A percentile compares a stretch with the other conserved stretches of the same genome.
These are phyloP conservation scores for Stylonectria norvegica DNA, from an alignment of 2,329 filamentous ascomycete species.

Conservation along the genomic window DNA sequence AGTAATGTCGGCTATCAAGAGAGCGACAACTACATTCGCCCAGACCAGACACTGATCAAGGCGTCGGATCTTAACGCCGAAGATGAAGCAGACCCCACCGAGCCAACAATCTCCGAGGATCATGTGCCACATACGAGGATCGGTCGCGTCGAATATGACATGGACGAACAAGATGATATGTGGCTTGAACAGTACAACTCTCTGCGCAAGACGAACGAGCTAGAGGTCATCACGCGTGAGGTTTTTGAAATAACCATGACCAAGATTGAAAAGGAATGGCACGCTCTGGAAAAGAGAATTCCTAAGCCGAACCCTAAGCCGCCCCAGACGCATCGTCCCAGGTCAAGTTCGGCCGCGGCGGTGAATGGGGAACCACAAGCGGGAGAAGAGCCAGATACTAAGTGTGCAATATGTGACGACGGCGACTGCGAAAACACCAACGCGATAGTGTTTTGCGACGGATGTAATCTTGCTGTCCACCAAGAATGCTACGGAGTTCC, in stretches of 20 bases:
- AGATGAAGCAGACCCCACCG: slow-evolving; percentile 52
- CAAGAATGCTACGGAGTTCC: slow-evolving; percentile 99
- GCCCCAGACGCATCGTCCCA: slow-evolving; percentile 86
- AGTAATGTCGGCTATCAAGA: slow-evolving; percentile 94
- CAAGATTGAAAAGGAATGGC: slow-evolving; percentile 98
- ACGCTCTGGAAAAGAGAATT: slow-evolving; percentile 91
- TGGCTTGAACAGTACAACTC: slow-evolving; percentile 86
- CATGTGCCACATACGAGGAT: slow-evolving; percentile 42
- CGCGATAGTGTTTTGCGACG: slow-evolving; percentile 97
- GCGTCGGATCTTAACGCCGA: slow-evolving; percentile 57
- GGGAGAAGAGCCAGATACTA: slow-evolving; percentile 93
- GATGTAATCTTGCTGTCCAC: slow-evolving; percentile 94
- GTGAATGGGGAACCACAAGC: slow-evolving; percentile 84
- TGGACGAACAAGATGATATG: slow-evolving; percentile 98
- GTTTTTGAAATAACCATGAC: slow-evolving; percentile 98
- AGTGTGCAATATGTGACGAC: slow-evolving; percentile 96
- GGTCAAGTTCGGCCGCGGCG: slow-evolving; percentile 89
- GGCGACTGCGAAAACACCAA: slow-evolving; percentile 99
- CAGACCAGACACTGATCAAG: slow-evolving; percentile 69
- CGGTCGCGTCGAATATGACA: slow-evolving; percentile 94
- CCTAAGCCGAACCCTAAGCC: slow-evolving; percentile 96
- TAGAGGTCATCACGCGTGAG: slow-evolving; percentile 83
- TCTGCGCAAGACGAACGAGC: slow-evolving; percentile 68
- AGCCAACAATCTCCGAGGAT: slow-evolving; percentile 29
- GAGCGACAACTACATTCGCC: slow-evolving; percentile 81